Conservation (phyloP, 805 yeast genomes). For the Blastobotrys americana region DNA sequence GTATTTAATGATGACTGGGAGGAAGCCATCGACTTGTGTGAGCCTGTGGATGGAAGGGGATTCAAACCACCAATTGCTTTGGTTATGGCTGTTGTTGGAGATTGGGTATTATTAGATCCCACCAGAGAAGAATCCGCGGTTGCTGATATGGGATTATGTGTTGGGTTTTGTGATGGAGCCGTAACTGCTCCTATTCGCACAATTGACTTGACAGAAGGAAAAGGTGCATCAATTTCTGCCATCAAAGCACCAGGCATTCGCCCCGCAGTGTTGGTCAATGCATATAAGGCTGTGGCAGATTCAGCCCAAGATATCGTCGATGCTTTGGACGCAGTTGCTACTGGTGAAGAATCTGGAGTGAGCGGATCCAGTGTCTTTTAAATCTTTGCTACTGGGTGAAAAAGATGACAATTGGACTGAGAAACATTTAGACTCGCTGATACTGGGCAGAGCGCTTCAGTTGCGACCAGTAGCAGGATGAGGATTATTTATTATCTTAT, state of each 20-base stretch:
- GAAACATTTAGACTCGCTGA: no score
- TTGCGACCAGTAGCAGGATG: no score
- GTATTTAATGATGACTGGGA: constrained; percentile 87
- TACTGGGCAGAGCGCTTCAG: no score
- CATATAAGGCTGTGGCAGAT: constrained; percentile 50
- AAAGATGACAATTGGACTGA: no score
- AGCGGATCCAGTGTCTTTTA: no score
- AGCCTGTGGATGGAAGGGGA: constrained; percentile 26
- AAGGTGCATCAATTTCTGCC: constrained; percentile 34
- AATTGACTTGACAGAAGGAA: constrained; percentile 47
- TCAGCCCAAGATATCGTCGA: constrained; percentile 57
- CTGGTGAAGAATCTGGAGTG: constrained; percentile 9
- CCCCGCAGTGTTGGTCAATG: constrained; percentile 37
- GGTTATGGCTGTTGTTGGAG: constrained; percentile 70
- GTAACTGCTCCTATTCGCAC: constrained; percentile 69
- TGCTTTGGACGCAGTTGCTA: constrained; percentile 36
- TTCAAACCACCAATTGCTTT: constrained; percentile 72
- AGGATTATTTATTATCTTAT: no score
- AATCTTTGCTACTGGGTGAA: no score
- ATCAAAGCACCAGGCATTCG: constrained; percentile 17
- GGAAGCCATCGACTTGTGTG: constrained; percentile 42
- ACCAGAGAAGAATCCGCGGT: constrained; percentile 84
- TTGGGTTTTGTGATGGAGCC: constrained; percentile 63
- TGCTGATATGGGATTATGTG: constrained; percentile 70
- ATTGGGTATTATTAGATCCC: constrained; percentile 70